phyloP scores from a whole-genome alignment of 1,139 yeast species.

The Debaryomyces psychrophilus region DNA sequence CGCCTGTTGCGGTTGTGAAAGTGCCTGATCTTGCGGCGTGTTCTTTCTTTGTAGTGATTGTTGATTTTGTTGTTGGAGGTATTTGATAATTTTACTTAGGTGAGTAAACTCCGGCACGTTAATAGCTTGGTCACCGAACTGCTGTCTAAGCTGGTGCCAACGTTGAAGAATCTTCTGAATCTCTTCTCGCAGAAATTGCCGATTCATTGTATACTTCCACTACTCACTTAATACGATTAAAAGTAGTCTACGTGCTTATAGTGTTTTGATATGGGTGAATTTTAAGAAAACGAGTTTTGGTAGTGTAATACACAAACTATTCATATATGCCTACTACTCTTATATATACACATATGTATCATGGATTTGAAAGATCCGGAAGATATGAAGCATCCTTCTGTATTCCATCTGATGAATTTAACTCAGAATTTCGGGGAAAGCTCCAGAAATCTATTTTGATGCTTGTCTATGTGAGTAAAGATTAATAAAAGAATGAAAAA shows the following conservation, averaged over 20 bases:
- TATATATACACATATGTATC: background rate
- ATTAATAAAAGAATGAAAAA: background rate
- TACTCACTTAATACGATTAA: background rate
- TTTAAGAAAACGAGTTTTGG: background rate
- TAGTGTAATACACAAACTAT: background rate
- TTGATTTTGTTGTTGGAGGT: constrained; percentile 42
- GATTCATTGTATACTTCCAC: constrained; percentile 26
- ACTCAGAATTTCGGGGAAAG: background rate
- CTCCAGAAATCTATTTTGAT: background rate
- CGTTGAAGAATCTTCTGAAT: constrained; percentile 50
- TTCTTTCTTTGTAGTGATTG: constrained; percentile 19
- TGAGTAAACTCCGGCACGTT: constrained; percentile 65
- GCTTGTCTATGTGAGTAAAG: background rate
- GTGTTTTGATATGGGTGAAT: constrained; percentile 6
- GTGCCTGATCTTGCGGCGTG: constrained; percentile 16
- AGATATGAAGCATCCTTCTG: background rate
- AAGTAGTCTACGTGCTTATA: background rate
- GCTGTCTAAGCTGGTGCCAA: constrained; percentile 64
- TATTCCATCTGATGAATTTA: background rate
- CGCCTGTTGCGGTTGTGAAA: constrained; percentile 13
- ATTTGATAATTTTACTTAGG: constrained; percentile 57
- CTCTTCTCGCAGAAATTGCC: constrained; percentile 43
- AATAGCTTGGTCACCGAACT: constrained; percentile 66
- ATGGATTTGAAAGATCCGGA: background rate
- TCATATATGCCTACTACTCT: background rate